Evolutionary conservation across 2,329 filamentous ascomycete species (phyloP), one percentile per base, ranked within the genome.

Genomic region (Botrytis medusae): DNA sequence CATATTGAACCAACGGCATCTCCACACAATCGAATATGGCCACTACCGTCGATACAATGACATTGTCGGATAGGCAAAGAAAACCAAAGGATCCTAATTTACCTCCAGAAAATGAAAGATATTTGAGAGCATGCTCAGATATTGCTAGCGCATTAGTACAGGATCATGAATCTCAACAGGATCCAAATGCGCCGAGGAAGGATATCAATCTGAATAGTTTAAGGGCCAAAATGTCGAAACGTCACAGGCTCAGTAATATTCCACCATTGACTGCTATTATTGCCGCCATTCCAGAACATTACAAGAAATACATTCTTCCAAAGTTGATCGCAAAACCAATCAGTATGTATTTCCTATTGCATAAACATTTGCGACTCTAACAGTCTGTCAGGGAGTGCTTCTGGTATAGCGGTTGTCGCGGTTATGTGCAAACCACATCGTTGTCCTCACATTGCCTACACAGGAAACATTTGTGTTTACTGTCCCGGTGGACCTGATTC

Each of bases 371-470:
- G 40, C 40, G 54, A 29, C 25, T 34, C 74, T 77, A 79, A 74
- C 46, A 34, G 22, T 42, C 46, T 69, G 37, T n/a, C 76, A 93
- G 90, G 94, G 79, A 98, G 95, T 25, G 97, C 95, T 0, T 98
- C 95, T 70, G 96, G 96, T 73, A 99, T 99, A 79, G 96, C 96
- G 2, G 96, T 99, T 14, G 96, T 99, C 64, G 96, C 97, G 61
- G 97, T 99, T 78, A 99, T 99, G 96, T 98, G 96, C 88, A 99
- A 99, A 83, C 96, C 96, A 37, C 96, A 99, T 82, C 88, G 96
- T 81, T 99, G 96, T 81, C 96, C 96, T 29, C 96, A 99, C 81
- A 99, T 99, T 78, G 93, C 96, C 18, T 99, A 98, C 82, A 99
- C 96, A 0, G 96, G 96, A 76, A 99, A 99, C 81, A 98, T 99